Evolutionary conservation across 768 basidiomycete genomes (phyloP).

Genomic region (Saitozyma sp.): DNA sequence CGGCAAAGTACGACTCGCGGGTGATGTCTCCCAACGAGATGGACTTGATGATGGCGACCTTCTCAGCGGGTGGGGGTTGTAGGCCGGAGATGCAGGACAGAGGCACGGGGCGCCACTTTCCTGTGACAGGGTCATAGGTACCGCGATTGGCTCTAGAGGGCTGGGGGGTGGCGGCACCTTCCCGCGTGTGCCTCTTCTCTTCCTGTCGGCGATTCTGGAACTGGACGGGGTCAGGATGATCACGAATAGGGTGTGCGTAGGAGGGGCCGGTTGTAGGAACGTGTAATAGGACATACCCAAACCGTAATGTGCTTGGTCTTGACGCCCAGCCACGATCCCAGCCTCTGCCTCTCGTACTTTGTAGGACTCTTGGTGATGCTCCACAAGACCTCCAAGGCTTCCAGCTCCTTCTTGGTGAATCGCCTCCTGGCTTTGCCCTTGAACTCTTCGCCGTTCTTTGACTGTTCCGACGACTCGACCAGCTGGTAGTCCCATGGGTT

Average conservation of each 20-base stretch:
- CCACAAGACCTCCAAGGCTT: slow-evolving; percentile 32
- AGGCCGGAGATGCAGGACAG: slow-evolving; percentile 22
- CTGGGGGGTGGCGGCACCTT: slow-evolving; percentile 5
- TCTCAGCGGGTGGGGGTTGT: slow-evolving; percentile 21
- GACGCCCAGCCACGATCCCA: slow-evolving; percentile 36
- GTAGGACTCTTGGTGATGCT: slow-evolving; percentile 23
- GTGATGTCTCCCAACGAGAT: slow-evolving; percentile 28
- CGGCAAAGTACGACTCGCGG: slow-evolving; percentile 24
- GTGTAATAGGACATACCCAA: slow-evolving; percentile 19
- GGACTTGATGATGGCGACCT: slow-evolving; percentile 13
- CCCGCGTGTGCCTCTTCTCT: slow-evolving; percentile 12
- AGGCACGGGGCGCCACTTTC: slow-evolving; percentile 33
- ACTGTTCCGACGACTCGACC: slow-evolving; percentile 10
- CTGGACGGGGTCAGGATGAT: slow-evolving; percentile 7
- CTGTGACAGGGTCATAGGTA: slow-evolving; percentile 30
- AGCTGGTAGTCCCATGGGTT: slow-evolving; percentile 36
- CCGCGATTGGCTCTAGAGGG: slow-evolving; percentile 24
- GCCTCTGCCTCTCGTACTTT: slow-evolving; percentile 31
- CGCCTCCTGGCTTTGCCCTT: slow-evolving; percentile 24
- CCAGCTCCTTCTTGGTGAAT: slow-evolving; percentile 26
- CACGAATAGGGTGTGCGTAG: not conserved
- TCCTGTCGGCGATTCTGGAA: slow-evolving; percentile 38
- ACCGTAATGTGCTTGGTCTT: slow-evolving; percentile 32
- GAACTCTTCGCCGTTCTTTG: slow-evolving; percentile 14
- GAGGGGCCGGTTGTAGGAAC: not conserved